Conservation (phyloP, 83 land plant species). For the Larix sibirica region DNA sequence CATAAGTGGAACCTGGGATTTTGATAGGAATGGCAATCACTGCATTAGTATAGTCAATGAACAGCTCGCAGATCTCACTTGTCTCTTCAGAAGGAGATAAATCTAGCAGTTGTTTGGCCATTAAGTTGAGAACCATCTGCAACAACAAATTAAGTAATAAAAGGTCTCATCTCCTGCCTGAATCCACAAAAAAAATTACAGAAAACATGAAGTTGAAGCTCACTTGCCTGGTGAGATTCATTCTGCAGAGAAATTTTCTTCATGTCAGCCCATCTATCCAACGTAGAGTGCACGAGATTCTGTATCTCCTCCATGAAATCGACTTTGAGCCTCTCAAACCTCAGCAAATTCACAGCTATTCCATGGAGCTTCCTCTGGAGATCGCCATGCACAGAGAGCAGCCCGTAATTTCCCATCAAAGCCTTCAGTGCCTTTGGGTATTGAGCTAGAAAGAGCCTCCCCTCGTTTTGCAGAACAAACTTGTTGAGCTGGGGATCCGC, state of each 20-base stretch:
- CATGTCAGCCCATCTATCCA: too few relatives aligned
- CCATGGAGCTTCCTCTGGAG: constrained; percentile 55
- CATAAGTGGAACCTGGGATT: constrained; percentile 1
- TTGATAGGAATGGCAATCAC: background rate
- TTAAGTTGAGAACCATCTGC: background rate
- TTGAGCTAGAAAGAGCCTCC: constrained; percentile 42
- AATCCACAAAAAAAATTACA: too few relatives aligned
- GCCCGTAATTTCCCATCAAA: constrained; percentile 45
- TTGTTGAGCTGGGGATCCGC: constrained; percentile 47
- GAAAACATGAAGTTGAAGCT: too few relatives aligned
- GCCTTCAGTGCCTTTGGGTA: constrained; percentile 48
- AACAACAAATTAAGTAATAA: background rate
- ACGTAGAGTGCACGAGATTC: too few relatives aligned
- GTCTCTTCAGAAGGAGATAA: constrained; percentile 14
- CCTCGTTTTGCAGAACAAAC: constrained; percentile 59
- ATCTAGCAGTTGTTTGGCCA: background rate
- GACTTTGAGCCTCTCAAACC: too few relatives aligned
- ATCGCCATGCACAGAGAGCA: constrained; percentile 46
- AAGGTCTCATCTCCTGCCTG: too few relatives aligned
- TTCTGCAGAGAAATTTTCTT: too few relatives aligned
- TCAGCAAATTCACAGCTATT: constrained; percentile 32
- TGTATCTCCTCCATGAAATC: too few relatives aligned
- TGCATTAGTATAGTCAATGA: background rate
- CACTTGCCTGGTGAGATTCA: too few relatives aligned
- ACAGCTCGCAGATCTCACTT: background rate